A percentile compares a stretch with the other conserved stretches of the same genome.
Evolutionary conservation across 768 basidiomycete genomes (phyloP).

Genomic region (Agaricus blazei): DNA sequence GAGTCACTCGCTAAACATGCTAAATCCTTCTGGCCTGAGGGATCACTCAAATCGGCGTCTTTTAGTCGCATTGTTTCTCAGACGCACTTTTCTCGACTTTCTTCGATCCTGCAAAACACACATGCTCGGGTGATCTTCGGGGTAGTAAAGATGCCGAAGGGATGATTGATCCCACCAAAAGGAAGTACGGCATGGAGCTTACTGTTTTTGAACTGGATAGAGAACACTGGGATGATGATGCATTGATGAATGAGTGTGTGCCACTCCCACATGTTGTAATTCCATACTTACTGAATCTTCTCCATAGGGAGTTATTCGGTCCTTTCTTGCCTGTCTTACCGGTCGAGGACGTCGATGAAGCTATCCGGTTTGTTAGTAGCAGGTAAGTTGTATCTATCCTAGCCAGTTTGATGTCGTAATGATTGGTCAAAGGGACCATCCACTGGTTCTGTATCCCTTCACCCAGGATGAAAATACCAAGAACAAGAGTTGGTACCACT

Average conservation of each 20-base stretch:
- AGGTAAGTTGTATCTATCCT: constrained; percentile 29
- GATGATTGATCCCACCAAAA: constrained; percentile 18
- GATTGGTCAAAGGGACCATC: constrained; percentile 37
- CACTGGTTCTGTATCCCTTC: constrained; percentile 64
- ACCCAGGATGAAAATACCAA: constrained; percentile 41
- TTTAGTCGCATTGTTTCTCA: constrained; percentile 51
- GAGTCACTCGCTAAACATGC: constrained; percentile 38
- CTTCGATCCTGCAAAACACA: constrained; percentile 44
- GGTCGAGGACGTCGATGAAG: constrained; percentile 50
- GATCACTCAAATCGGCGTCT: constrained; percentile 36
- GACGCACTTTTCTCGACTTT: constrained; percentile 49
- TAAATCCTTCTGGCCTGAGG: constrained; percentile 47
- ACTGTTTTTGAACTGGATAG: constrained; percentile 53
- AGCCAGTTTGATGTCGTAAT: background rate
- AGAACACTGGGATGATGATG: constrained; percentile 48
- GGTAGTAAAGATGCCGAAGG: constrained; percentile 26
- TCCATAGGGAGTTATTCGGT: constrained; percentile 64
- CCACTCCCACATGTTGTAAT: background rate
- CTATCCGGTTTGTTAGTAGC: constrained; percentile 47
- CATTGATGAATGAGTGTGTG: constrained; percentile 54
- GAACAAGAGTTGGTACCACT: constrained; percentile 26
- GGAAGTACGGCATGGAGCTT: constrained; percentile 46
- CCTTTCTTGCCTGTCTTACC: constrained; percentile 63
- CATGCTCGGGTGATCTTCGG: constrained; percentile 54
- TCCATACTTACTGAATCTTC: background rate